phyloP scores from a whole-genome alignment of 2,329 filamentous ascomycete species.

The Emmonsiellopsis sp. region DNA sequence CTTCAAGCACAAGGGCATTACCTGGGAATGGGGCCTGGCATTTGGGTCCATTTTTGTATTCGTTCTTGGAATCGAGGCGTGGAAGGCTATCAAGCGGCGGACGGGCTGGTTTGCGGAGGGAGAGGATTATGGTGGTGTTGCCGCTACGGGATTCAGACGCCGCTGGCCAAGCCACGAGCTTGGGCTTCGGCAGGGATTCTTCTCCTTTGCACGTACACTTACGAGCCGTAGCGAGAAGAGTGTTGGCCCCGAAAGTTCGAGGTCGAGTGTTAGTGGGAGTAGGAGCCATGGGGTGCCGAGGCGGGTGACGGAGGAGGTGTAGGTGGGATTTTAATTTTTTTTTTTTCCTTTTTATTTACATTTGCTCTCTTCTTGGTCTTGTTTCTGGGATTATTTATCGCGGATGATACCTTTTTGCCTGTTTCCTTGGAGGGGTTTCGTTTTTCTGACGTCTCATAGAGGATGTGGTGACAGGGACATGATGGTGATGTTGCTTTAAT shows the following conservation, averaged over 20 bases:
- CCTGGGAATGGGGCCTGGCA: constrained; percentile 56
- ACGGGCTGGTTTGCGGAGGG: constrained; percentile 22
- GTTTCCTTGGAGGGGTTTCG: no score
- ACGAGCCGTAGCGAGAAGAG: constrained; percentile 21
- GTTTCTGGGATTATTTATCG: no score
- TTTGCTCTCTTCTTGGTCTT: background rate
- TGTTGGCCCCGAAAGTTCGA: constrained; percentile 6
- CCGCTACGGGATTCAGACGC: constrained; percentile 14
- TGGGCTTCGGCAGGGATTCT: constrained; percentile 24
- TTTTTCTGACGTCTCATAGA: no score
- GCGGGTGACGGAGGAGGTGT: constrained; percentile 4
- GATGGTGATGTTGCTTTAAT: no score
- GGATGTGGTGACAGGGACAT: no score
- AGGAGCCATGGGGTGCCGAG: background rate
- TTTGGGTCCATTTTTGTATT: constrained; percentile 47
- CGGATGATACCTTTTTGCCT: no score
- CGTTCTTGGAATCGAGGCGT: constrained; percentile 49
- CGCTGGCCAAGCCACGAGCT: constrained; percentile 17
- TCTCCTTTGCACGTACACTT: constrained; percentile 22
- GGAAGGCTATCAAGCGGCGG: constrained; percentile 50
- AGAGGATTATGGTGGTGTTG: constrained; percentile 19
- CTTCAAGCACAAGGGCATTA: constrained; percentile 53
- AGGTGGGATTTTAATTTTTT: background rate
- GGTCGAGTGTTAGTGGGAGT: background rate
- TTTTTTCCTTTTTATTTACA: background rate